phyloP scores from a whole-genome alignment of 139 green algal species.

The Limnomonas spitsbergensis region DNA sequence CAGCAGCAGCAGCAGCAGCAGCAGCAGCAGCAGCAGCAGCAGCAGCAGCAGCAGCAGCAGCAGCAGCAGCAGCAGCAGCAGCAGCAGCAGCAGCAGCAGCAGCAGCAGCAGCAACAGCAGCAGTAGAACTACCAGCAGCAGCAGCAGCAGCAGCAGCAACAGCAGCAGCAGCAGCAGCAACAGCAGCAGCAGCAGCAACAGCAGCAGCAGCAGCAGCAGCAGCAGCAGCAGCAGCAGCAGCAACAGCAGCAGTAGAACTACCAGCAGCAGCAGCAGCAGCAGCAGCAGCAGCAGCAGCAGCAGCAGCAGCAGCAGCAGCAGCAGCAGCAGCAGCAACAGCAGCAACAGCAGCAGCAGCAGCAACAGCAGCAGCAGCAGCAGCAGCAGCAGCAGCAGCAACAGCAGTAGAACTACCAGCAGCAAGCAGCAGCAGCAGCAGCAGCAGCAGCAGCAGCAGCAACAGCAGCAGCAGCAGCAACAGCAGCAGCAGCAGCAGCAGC shows the following conservation, averaged over 20 bases:
- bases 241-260: too few relatives aligned
- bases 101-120: not conserved
- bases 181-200: not conserved
- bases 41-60: not conserved
- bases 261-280: too few relatives aligned
- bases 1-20: not conserved
- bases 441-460: not conserved
- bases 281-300: not conserved
- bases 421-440: too few relatives aligned
- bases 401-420: too few relatives aligned
- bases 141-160: too few relatives aligned
- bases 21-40: not conserved
- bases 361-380: not conserved
- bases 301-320: not conserved
- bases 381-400: constrained; percentile 13
- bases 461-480: not conserved
- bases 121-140: too few relatives aligned
- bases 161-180: not conserved
- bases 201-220: not conserved
- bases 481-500: not conserved
- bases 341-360: not conserved
- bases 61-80: not conserved
- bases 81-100: not conserved
- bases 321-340: not conserved
- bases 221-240: too few relatives aligned